Conservation (phyloP, 495 filamentous ascomycete genomes). For the Talaromyces trachyspermus region DNA sequence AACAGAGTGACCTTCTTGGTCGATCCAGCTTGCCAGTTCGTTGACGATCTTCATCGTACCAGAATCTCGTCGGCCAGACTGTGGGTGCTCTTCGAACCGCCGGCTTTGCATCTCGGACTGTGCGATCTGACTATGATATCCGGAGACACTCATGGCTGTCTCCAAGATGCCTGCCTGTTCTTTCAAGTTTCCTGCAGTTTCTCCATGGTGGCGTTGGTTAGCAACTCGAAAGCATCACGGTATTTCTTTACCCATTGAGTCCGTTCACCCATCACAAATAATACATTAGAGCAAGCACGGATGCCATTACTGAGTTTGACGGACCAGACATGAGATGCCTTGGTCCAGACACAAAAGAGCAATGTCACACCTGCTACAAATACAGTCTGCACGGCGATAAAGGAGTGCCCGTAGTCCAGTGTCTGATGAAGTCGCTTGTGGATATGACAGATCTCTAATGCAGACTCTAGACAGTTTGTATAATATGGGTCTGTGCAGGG, state of each 20-base stretch:
- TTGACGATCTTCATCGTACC: too few species aligned
- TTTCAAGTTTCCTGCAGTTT: background rate
- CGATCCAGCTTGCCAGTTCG: too few species aligned
- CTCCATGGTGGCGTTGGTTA: slow-evolving; percentile 35
- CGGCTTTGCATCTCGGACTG: background rate
- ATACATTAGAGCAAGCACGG: slow-evolving; percentile 31
- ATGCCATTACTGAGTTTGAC: slow-evolving; percentile 31
- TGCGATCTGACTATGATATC: background rate
- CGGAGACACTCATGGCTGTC: background rate
- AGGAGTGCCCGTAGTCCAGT: slow-evolving; percentile 32
- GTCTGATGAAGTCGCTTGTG: slow-evolving; percentile 33
- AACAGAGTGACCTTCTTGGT: too few species aligned
- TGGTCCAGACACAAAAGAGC: slow-evolving; percentile 14
- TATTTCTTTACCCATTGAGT: slow-evolving; percentile 30
- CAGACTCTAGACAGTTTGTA: slow-evolving; percentile 23
- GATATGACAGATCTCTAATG: slow-evolving; percentile 36
- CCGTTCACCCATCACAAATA: slow-evolving; percentile 39
- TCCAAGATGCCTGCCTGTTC: background rate
- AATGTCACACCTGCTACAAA: slow-evolving; percentile 38
- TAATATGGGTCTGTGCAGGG: slow-evolving; percentile 21
- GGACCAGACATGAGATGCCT: slow-evolving; percentile 26
- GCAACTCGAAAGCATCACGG: slow-evolving; percentile 34
- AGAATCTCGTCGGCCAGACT: too few species aligned
- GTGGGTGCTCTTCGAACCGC: background rate
- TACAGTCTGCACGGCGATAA: slow-evolving; percentile 32